Conservation (phyloP, 306 rosid genomes). For the Acacia confusa region DNA sequence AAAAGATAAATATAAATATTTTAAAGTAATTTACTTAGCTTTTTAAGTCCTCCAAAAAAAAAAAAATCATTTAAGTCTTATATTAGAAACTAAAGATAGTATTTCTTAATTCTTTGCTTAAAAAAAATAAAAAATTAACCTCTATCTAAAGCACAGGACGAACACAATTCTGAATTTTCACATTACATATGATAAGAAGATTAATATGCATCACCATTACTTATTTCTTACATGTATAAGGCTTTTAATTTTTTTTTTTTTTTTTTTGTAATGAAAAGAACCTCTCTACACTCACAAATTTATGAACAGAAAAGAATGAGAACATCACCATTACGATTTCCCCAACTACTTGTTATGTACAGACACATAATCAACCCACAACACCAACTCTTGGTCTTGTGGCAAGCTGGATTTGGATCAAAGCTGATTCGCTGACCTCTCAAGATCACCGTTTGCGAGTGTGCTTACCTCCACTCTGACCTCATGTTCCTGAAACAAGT, state of each 20-base stretch:
- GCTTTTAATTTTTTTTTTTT: neutral
- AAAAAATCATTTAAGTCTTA: no score
- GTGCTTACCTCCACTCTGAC: slow-evolving; percentile 34
- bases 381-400: slow-evolving; percentile 17
- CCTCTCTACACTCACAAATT: slow-evolving; percentile 54
- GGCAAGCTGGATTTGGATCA: slow-evolving; percentile 52
- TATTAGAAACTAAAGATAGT: no score
- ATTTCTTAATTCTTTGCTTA: no score
- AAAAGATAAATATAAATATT: no score
- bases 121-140: no score
- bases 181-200: neutral
- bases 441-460: slow-evolving; percentile 53
- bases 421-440: slow-evolving; percentile 55
- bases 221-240: slow-evolving; percentile 52
- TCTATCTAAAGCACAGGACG: neutral
- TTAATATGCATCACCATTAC: neutral
- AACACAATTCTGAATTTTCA: neutral
- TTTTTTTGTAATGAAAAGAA: slow-evolving; percentile 7
- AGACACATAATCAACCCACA: slow-evolving; percentile 44
- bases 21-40: no score
- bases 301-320: slow-evolving; percentile 86
- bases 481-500: slow-evolving; percentile 49
- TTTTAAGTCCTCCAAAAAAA: no score
- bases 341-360: slow-evolving; percentile 44
- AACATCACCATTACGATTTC: slow-evolving; percentile 37